Percentiles rank a stretch among this genome's conserved stretches.
Conservation (phyloP, 164 flowering plant species). For the Umbilicus rupestris region DNA sequence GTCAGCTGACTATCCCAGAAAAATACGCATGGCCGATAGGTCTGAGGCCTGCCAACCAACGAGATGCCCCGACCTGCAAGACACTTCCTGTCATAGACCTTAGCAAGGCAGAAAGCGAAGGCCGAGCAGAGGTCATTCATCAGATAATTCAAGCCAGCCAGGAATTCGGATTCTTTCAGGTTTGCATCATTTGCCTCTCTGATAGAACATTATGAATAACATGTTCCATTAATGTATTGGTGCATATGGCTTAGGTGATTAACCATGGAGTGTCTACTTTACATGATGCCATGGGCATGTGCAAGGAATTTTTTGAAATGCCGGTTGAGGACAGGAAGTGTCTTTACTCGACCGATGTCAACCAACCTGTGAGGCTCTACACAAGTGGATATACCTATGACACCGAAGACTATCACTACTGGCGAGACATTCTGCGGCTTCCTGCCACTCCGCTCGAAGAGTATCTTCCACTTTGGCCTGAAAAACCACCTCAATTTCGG, state of each 20-base stretch:
- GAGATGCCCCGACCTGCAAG: conserved; percentile 12
- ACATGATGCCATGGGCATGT: conserved; percentile 13
- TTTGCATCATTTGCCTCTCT: background rate
- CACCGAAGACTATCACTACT: conserved; percentile 21
- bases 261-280: conserved; percentile 26
- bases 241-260: conserved; percentile 17
- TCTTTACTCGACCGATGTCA: conserved; percentile 20
- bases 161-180: conserved; percentile 34
- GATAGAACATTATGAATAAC: background rate
- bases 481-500: conserved; percentile 35
- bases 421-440: conserved; percentile 34
- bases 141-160: conserved; percentile 20
- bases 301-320: conserved; percentile 28
- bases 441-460: conserved; percentile 31
- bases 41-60: conserved; percentile 18
- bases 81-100: conserved; percentile 25
- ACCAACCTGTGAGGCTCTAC: conserved; percentile 14
- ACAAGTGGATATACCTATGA: conserved; percentile 15
- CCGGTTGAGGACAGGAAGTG: conserved; percentile 21
- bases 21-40: conserved; percentile 21
- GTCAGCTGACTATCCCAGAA: conserved; percentile 17
- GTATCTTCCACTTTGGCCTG: conserved; percentile 28
- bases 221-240: background rate
- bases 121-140: conserved; percentile 13
- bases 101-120: conserved; percentile 3